phyloP scores from a whole-genome alignment of 1,139 yeast species.

The Candida sojae region DNA sequence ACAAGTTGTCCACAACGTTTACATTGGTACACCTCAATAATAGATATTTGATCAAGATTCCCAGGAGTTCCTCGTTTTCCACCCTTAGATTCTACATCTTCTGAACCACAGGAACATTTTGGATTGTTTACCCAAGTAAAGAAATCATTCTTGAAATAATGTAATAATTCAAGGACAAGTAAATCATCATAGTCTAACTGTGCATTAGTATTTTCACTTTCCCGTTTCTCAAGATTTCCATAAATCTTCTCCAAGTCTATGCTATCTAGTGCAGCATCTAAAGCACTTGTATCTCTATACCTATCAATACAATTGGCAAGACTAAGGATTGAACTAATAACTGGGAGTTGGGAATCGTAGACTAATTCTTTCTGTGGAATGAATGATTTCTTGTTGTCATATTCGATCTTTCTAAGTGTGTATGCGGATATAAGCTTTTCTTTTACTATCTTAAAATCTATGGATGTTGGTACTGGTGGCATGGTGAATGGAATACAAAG shows the following conservation, averaged over 20 bases:
- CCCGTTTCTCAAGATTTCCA: conserved; percentile 35
- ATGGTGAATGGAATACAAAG: neutral
- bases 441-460: conserved; percentile 7
- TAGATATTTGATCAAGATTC: conserved; percentile 34
- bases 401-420: conserved; percentile 5
- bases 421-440: conserved; percentile 9
- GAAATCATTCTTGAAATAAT: conserved; percentile 79
- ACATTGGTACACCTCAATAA: conserved; percentile 67
- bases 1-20: conserved; percentile 43
- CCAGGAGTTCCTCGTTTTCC: conserved; percentile 13
- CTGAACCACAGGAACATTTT: conserved; percentile 53
- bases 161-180: conserved; percentile 64
- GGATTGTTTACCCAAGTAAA: conserved; percentile 85
- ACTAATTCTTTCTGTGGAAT: neutral
- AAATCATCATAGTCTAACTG: conserved; percentile 61
- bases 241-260: conserved; percentile 41
- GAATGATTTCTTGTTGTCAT: conserved; percentile 1
- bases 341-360: conserved; percentile 6
- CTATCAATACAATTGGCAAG: conserved; percentile 7
- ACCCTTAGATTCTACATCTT: conserved; percentile 18
- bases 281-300: conserved; percentile 8
- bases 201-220: conserved; percentile 14
- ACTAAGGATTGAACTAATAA: conserved; percentile 7
- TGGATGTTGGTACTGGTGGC: conserved; percentile 6
- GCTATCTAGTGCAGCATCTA: conserved; percentile 16